These are phyloP conservation scores for Rubia tinctorum DNA, from an alignment of 305 asterid genomes.

Conservation along the genomic window DNA sequence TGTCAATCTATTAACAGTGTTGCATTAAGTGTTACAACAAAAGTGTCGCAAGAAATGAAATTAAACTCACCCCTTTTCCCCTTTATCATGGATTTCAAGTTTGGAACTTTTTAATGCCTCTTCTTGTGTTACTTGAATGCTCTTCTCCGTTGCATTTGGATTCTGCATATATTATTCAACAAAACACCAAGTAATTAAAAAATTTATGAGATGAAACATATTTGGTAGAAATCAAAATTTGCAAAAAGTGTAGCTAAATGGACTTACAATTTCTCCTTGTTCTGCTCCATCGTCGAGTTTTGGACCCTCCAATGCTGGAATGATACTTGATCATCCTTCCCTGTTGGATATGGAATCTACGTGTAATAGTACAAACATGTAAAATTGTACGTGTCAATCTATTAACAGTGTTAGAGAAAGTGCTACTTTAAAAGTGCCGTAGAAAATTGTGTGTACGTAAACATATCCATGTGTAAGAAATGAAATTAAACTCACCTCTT, in stretches of 20 bases:
- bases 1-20: too few relatives aligned
- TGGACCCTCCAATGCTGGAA: constrained; percentile 1
- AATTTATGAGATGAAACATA: neutral
- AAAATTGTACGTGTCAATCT: too few relatives aligned
- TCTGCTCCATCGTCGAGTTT: neutral
- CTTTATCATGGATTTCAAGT: neutral
- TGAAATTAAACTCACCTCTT: too few relatives aligned
- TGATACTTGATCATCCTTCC: neutral
- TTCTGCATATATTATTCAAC: neutral
- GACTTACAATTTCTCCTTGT: neutral
- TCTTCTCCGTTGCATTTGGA: neutral
- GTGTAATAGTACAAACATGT: neutral
- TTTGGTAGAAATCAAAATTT: neutral
- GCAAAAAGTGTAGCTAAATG: neutral
- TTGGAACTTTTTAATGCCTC: neutral
- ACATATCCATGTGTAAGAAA: too few relatives aligned
- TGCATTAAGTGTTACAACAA: neutral
- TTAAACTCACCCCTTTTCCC: neutral
- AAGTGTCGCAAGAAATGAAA: too few relatives aligned
- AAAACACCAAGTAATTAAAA: neutral
- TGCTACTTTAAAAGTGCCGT: too few relatives aligned
- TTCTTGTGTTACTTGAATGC: neutral
- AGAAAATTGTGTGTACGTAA: too few relatives aligned
- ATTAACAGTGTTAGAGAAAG: too few relatives aligned
- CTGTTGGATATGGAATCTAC: neutral